A percentile compares a stretch with the other conserved stretches of the same genome.
phyloP scores from a whole-genome alignment of 2,329 filamentous ascomycete species.

The Nothophoma quercina region DNA sequence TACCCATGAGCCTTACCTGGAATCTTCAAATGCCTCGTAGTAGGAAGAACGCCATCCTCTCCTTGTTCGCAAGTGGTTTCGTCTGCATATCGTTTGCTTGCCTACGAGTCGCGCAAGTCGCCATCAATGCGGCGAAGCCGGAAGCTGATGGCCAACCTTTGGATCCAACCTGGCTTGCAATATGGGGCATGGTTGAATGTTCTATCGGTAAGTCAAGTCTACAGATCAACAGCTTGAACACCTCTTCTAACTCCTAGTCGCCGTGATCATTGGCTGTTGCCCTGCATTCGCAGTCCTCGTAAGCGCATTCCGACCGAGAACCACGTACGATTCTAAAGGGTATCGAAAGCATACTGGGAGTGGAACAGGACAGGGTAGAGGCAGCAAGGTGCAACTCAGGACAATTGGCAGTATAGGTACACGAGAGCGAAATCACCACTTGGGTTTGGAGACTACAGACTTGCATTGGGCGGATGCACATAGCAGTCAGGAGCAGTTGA shows the following conservation, averaged over 20 bases:
- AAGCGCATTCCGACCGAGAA: not conserved
- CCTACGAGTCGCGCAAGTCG: slow-evolving; percentile 40
- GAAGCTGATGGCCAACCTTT: slow-evolving; percentile 23
- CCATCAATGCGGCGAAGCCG: slow-evolving; percentile 31
- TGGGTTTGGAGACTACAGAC: slow-evolving; percentile 1
- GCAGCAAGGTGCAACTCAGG: not conserved
- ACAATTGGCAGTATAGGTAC: not conserved
- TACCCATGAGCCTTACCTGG: too few relatives aligned
- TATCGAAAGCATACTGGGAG: slow-evolving; percentile 1
- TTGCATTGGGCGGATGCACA: slow-evolving; percentile 5
- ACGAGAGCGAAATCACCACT: not conserved
- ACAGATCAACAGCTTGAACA: too few relatives aligned
- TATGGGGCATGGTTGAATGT: slow-evolving; percentile 47
- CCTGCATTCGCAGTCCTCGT: too few relatives aligned
- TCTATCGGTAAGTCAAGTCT: slow-evolving; percentile 38
- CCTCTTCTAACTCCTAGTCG: too few relatives aligned
- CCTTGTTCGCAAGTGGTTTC: too few relatives aligned
- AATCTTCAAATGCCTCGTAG: too few relatives aligned
- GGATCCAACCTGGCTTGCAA: slow-evolving; percentile 41
- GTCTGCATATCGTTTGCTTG: too few relatives aligned
- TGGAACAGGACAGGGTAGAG: not conserved
- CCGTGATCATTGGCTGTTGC: too few relatives aligned
- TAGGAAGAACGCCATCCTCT: too few relatives aligned
- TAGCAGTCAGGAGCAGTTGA: slow-evolving; percentile 7
- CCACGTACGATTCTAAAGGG: slow-evolving; percentile 1